These are phyloP conservation scores for Phytophthora citricola DNA, from an alignment of 352 stramenopile genomes.

Conservation along the genomic window DNA sequence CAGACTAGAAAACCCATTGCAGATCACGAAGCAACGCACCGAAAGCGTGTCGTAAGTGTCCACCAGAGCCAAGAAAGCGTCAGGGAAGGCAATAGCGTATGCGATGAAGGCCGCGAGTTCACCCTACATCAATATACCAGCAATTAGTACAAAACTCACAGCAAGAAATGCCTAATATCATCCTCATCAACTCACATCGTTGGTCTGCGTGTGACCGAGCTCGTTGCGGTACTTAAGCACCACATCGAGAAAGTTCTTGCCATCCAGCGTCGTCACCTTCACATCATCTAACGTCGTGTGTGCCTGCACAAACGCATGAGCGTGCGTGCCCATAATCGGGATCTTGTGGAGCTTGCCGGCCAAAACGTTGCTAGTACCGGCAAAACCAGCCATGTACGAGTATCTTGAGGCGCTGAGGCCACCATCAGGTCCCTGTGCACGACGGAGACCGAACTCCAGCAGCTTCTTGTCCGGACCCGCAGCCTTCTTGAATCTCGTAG, in stretches of 20 bases:
- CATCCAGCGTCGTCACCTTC: slow-evolving; percentile 67
- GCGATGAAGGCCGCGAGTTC: slow-evolving; percentile 99
- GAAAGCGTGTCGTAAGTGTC: slow-evolving; percentile 99
- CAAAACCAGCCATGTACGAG: slow-evolving; percentile 98
- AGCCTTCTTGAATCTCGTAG: slow-evolving; percentile 95
- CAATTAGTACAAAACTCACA: slow-evolving; percentile 10
- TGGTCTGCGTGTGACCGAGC: slow-evolving; percentile 75
- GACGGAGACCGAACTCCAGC: slow-evolving; percentile 94
- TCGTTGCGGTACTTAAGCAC: slow-evolving; percentile 84
- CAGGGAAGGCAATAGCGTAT: slow-evolving; percentile 97
- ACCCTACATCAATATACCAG: slow-evolving; percentile 58
- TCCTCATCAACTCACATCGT: slow-evolving; percentile 60
- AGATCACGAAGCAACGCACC: slow-evolving; percentile 40
- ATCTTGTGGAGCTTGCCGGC: slow-evolving; percentile 96
- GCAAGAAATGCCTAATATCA: not conserved
- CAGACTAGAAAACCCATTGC: slow-evolving; percentile 2
- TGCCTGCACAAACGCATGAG: slow-evolving; percentile 97
- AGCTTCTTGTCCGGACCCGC: slow-evolving; percentile 88
- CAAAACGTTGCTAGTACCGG: slow-evolving; percentile 97
- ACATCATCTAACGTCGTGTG: slow-evolving; percentile 95
- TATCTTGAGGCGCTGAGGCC: slow-evolving; percentile 97
- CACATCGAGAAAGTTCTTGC: slow-evolving; percentile 82
- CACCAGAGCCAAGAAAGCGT: slow-evolving; percentile 96
- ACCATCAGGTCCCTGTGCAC: slow-evolving; percentile 97
- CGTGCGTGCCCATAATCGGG: slow-evolving; percentile 97